These are phyloP conservation scores for Rubus parviflorus DNA, from an alignment of 306 rosid species.

Conservation along the genomic window DNA sequence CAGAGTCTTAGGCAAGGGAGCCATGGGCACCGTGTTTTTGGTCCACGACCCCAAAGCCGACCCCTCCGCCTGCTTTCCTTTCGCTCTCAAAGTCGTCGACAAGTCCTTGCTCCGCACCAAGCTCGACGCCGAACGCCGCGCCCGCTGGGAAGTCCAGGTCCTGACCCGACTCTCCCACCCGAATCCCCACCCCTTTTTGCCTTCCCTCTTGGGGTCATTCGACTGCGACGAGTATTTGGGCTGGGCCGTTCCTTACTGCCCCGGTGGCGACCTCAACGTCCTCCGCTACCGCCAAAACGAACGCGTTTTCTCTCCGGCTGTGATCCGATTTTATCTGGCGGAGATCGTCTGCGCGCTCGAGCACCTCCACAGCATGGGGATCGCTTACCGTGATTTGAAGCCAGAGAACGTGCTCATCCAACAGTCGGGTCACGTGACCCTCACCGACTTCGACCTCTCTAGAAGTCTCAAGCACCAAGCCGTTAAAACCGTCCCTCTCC, in stretches of 20 bases:
- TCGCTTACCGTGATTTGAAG: conserved; percentile 89
- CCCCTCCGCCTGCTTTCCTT: conserved; percentile 30
- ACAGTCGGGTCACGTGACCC: conserved; percentile 88
- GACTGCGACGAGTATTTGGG: conserved; percentile 53
- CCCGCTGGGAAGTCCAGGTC: conserved; percentile 78
- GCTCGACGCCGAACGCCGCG: conserved; percentile 73
- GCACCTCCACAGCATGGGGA: conserved; percentile 66
- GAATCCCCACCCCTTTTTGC: conserved; percentile 58
- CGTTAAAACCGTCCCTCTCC: conserved; percentile 12
- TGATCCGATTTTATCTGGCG: conserved; percentile 72
- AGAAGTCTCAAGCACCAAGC: conserved; percentile 51
- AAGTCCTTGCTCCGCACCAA: conserved; percentile 54
- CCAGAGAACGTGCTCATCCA: conserved; percentile 91
- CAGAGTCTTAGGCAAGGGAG: conserved; percentile 81
- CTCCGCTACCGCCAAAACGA: conserved; percentile 84
- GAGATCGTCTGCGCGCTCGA: conserved; percentile 87
- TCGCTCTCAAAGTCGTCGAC: conserved; percentile 82
- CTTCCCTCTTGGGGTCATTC: conserved; percentile 54
- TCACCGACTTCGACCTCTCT: conserved; percentile 94
- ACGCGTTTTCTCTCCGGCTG: conserved; percentile 70
- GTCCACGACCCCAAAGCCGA: conserved; percentile 44
- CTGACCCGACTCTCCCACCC: conserved; percentile 54
- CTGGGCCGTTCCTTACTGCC: conserved; percentile 87
- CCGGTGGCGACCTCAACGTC: conserved; percentile 88
- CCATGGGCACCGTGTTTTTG: conserved; percentile 94